Base-by-base conservation (phyloP, 495 filamentous ascomycete genomes). In the Trichoderma asperelloides region DNA sequence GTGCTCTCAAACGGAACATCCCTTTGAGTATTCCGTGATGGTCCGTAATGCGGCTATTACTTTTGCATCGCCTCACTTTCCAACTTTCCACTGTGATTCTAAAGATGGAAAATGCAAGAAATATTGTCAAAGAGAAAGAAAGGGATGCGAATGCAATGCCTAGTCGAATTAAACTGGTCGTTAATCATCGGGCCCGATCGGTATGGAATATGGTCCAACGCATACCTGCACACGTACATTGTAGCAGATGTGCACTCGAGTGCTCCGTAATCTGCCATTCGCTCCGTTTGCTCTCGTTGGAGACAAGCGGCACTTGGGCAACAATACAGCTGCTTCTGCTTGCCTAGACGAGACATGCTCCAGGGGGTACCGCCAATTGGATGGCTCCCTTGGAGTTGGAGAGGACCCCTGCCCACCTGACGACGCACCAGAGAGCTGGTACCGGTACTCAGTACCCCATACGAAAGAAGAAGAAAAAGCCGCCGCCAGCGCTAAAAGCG, bases 331-430 rank as follows among this genome's bases (percentile, higher is more conserved):
- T 60, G 27, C 25, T 11, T 60, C 55, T 60, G 55, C 55, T 60
- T 60, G 55, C 55, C 55, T 60, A 60, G 55, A 60, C 55, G 55
- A 60, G 55, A 60, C 55, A 60, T 60, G 55, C 55, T 60, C 55
- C 55, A 60, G 55, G 55, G 55, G 55, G 15, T n/a, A 25, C 55
- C 55, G 55, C 55, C 55, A 60, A 60, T 60, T 60, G 55, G 55
- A 60, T 60, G 55, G 27, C 55, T 23, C 55, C 55, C 55, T 25
- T 60, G 55, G 25, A 45, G 41, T n/a, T 66, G 43, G 64, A 39
- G 28, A 39, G 55, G 43, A 66, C 23, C 41, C 55, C 55, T 60
- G 55, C 25, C 12, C 23, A 47, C 27, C 15, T n/a, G 55, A 60
- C 55, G 55, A 23, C 25, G 55, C 55, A 60, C 55, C 55, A 60